Evolutionary conservation across 225 moss, liverwort and hornwort species (phyloP).

Genomic region (Sphagnum contortum): DNA sequence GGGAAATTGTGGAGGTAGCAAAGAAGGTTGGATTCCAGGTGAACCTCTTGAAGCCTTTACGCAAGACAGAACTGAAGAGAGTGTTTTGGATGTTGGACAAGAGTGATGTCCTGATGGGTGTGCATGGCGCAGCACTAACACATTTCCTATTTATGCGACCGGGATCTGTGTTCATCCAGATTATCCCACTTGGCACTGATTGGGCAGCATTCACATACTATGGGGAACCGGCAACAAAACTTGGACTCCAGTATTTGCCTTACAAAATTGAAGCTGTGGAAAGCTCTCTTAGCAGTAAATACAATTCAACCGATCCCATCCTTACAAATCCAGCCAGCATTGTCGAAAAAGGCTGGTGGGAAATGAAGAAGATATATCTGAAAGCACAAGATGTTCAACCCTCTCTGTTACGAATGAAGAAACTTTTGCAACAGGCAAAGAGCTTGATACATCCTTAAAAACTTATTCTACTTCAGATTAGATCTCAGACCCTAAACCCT

Average conservation of each 20-base stretch:
- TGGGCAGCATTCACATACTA: constrained; percentile 83
- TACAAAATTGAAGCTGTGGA: constrained; percentile 56
- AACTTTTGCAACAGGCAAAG: constrained; percentile 28
- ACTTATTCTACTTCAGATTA: no score
- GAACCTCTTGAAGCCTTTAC: constrained; percentile 33
- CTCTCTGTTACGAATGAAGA: constrained; percentile 23
- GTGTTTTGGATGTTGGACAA: constrained; percentile 56
- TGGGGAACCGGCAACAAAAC: constrained; percentile 58
- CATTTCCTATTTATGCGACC: constrained; percentile 92
- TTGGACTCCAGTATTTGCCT: constrained; percentile 58
- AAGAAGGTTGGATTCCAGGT: constrained; percentile 45
- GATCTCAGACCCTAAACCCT: no score
- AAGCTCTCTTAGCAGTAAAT: constrained; percentile 56
- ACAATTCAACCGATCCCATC: constrained; percentile 53
- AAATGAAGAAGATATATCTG: constrained; percentile 63
- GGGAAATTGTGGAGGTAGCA: constrained; percentile 33
- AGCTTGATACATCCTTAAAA: not conserved
- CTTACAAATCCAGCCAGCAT: constrained; percentile 48
- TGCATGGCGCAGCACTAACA: constrained; percentile 92
- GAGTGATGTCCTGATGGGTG: constrained; percentile 77
- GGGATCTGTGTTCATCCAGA: constrained; percentile 68
- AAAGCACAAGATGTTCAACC: constrained; percentile 53
- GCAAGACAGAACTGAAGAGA: constrained; percentile 52
- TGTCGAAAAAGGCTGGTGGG: constrained; percentile 55
- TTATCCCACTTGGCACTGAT: constrained; percentile 76